Evolutionary conservation across 208 protist species (phyloP), one percentile per base, ranked within the genome.

Genomic region (Acanthamoeba healyi): DNA sequence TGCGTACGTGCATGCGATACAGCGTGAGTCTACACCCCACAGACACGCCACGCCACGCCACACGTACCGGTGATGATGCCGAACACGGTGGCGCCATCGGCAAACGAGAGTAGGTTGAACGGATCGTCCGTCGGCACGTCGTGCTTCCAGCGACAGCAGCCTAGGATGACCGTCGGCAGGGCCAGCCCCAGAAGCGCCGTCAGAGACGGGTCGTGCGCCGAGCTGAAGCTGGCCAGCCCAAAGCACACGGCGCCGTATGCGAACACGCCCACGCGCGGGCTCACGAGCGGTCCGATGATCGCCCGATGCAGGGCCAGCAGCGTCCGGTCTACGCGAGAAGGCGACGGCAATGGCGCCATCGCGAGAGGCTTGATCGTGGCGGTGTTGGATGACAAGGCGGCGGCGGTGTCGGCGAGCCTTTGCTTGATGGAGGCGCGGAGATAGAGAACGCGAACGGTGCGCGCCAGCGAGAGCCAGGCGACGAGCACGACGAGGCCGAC

Each of bases 181-280:
- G 34, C 17, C 15, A 77, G 67, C 14, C 67, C 67, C 34, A 77
- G 44, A 7, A 77, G 67, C 0, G 67, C 29, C 67, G 67, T 44
- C 36, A 77, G 67, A 32, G 67, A 77, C 36, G 67, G 67, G 67
- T 77, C 67, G 67, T 77, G 67, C 34, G 67, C 67, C 34, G 67
- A 5, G 36, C 15, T 32, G 34, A 77, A 44, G 67, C 34, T 44
- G 26, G 67, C n/a, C 67, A 77, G 36, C 67, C 36, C 67, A 19
- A 77, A 77, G 34, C 67, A 38, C 14, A n/a, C 19, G 0, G 67
- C 29, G 15, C 67, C 34, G 67, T 44, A 77, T 32, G 67, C 67
- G 7, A 38, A 44, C 34, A 77, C 67, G 10, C 67, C 10, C 67
- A 22, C 38, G 19, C 67, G 67, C 29, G 67, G 67, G 34, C 34